Evolutionary conservation across 805 yeast species (phyloP), one percentile per base, ranked within the genome.

Genomic region (Hanseniaspora occidentalis): DNA sequence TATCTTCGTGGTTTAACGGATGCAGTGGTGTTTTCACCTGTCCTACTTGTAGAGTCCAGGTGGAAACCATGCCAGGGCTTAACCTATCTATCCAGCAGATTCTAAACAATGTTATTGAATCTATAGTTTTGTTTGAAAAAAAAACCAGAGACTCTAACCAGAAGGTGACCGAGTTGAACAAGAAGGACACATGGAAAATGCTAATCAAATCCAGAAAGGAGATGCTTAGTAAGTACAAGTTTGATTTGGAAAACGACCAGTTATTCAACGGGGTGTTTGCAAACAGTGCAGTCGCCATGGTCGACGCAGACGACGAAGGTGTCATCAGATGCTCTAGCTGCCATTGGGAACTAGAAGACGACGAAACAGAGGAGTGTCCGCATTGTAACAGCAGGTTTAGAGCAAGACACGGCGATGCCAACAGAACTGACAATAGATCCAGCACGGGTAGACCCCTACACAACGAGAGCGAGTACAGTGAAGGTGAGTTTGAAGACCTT

Each of bases 251-350:
- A 19, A 57, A 58, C 3, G 53, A 62, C 24, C 52, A 49, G 2
- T 53, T 76, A 34, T 79, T 73, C 56, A 69, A 68, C 2, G 68
- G 66, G 25, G 52, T 69, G 2, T 78, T 79, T 54, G 59, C 64
- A n/a, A 54, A 58, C 38, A 52, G 67, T 14, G 71, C 75, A 2
- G 56, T 66, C 13, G 76, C 79, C 0, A 56, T 75, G 2, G 62
- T 77, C 1, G 86, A 79, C 50, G 49, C 47, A 40, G 63, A 62
- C 22, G 73, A 73, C 22, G 89, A 82, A 50, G 86, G 86, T 2
- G 83, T 81, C 8, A 73, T 81, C 0, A 59, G 89, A 41, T 82
- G 92, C 51, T 73, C 81, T 6, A 70, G 73, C 42, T 82, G 92
- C 54, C 85, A 77, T 50, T 82, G 89, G 89, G 89, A 82, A 50